Evolutionary conservation across 768 basidiomycete genomes (phyloP).

Genomic region (Amanita muscaria): DNA sequence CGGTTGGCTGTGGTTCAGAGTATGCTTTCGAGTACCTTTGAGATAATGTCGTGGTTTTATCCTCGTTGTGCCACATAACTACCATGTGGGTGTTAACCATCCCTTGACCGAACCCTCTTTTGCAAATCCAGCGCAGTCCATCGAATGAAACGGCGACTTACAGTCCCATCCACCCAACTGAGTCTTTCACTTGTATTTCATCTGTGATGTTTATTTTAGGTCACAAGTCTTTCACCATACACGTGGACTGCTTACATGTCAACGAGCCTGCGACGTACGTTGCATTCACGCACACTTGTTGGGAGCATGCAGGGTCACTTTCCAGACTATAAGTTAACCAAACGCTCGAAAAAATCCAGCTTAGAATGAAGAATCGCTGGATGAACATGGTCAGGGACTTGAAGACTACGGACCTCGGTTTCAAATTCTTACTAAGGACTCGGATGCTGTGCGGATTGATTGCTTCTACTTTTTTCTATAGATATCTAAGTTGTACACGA

Average conservation of each 20-base stretch:
- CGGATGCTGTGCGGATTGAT: no score
- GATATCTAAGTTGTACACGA: constrained; percentile 9
- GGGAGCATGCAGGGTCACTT: constrained; percentile 36
- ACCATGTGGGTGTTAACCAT: constrained; percentile 50
- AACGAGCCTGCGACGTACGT: constrained; percentile 32
- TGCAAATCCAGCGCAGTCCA: constrained; percentile 7
- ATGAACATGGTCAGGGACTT: constrained; percentile 8
- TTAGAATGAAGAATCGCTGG: constrained; percentile 5
- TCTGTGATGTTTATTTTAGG: constrained; percentile 26
- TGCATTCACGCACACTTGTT: constrained; percentile 39
- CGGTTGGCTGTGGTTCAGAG: constrained; percentile 35
- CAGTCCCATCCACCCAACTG: constrained; percentile 49
- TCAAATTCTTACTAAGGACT: no score
- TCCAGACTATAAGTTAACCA: constrained; percentile 22
- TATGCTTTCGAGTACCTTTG: constrained; percentile 45
- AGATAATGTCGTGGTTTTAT: constrained; percentile 48
- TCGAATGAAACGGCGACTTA: constrained; percentile 16
- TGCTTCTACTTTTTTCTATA: no score
- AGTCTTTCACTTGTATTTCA: constrained; percentile 32
- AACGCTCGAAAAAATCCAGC: constrained; percentile 9
- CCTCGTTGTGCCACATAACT: constrained; percentile 40
- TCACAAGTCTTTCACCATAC: not conserved
- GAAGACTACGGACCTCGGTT: not conserved
- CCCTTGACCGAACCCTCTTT: constrained; percentile 39
- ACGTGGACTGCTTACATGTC: constrained; percentile 31